phyloP scores from a whole-genome alignment of 805 yeast species.

The Cyberlindnera xylosilytica region DNA sequence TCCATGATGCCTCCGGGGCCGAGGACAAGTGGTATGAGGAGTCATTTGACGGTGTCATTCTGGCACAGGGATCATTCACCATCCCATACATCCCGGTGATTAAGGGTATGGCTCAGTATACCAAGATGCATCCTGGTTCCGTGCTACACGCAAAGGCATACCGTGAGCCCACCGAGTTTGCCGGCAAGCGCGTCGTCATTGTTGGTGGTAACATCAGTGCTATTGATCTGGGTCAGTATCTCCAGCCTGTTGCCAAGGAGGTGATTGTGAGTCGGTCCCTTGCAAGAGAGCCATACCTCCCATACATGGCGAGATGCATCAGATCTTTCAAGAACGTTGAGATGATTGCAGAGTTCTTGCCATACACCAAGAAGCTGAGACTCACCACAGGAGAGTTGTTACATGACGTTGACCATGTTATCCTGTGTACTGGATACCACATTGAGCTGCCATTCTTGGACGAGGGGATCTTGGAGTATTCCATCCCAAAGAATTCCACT shows the following conservation, averaged over 20 bases:
- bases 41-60: conserved; percentile 51
- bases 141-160: conserved; percentile 52
- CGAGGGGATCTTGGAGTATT: conserved; percentile 22
- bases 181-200: conserved; percentile 38
- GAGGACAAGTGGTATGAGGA: conserved; percentile 42
- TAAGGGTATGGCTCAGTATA: conserved; percentile 45
- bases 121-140: conserved; percentile 37
- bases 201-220: conserved; percentile 45
- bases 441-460: conserved; percentile 37
- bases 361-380: conserved; percentile 27
- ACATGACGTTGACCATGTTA: conserved; percentile 34
- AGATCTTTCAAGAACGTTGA: conserved; percentile 27
- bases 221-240: conserved; percentile 43
- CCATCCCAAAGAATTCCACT: conserved; percentile 22
- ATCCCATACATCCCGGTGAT: conserved; percentile 53
- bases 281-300: conserved; percentile 52
- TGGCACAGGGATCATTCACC: conserved; percentile 58
- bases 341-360: conserved; percentile 26
- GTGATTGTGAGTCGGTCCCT: conserved; percentile 71
- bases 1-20: conserved; percentile 15
- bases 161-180: conserved; percentile 38
- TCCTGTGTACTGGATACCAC: conserved; percentile 45
- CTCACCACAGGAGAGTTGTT: conserved; percentile 35
- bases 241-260: conserved; percentile 33
- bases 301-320: conserved; percentile 33